A percentile compares a stretch with the other conserved stretches of the same genome.
phyloP scores from a whole-genome alignment of 768 basidiomycete species.

The Russula abietina region DNA sequence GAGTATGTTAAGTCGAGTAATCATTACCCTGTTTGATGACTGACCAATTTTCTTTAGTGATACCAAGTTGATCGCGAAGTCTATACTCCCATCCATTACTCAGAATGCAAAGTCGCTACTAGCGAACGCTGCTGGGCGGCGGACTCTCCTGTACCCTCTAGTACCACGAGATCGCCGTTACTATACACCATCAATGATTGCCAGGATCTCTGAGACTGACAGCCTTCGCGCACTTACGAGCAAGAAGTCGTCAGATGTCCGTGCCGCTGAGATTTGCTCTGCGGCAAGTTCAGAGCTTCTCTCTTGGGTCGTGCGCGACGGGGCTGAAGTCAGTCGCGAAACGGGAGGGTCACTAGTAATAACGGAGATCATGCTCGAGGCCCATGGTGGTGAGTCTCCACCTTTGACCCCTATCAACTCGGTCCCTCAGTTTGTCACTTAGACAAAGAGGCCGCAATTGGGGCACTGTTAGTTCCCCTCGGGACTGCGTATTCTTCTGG shows the following conservation, averaged over 20 bases:
- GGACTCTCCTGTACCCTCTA: conserved; percentile 76
- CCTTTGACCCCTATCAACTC: neutral
- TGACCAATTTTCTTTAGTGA: conserved; percentile 45
- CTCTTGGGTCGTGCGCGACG: conserved; percentile 60
- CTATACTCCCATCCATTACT: conserved; percentile 65
- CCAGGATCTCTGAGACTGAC: conserved; percentile 69
- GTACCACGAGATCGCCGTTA: conserved; percentile 78
- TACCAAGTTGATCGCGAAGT: conserved; percentile 83
- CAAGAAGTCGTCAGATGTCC: conserved; percentile 65
- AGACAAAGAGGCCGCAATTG: conserved; percentile 68
- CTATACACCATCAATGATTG: conserved; percentile 79
- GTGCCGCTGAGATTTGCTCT: conserved; percentile 64
- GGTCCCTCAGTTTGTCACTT: neutral
- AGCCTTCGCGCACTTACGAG: conserved; percentile 61
- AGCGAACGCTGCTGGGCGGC: conserved; percentile 64
- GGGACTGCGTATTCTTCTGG: conserved; percentile 50
- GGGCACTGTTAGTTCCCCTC: conserved; percentile 56
- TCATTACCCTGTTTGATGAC: neutral
- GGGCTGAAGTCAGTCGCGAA: conserved; percentile 58
- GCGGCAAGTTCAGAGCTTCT: conserved; percentile 72
- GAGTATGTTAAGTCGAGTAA: conserved; percentile 56
- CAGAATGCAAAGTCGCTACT: conserved; percentile 52
- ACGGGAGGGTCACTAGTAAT: conserved; percentile 76
- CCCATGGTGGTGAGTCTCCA: conserved; percentile 65
- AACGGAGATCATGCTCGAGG: conserved; percentile 76